Percentiles rank a stretch among this genome's conserved stretches.
Evolutionary conservation across 116 monocot genomes (phyloP).

Genomic region (Thalassia testudinum): DNA sequence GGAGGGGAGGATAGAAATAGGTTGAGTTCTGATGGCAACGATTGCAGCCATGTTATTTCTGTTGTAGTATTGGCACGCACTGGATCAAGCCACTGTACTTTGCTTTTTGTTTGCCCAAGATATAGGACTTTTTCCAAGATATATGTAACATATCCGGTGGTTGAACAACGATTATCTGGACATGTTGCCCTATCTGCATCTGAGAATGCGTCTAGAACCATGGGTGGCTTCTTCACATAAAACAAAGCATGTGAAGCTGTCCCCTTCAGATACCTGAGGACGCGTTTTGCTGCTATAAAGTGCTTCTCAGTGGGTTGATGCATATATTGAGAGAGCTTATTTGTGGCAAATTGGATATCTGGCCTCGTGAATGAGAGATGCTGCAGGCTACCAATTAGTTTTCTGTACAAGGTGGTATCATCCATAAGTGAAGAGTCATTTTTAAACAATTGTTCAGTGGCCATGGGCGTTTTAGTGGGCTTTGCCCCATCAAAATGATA

Average conservation of each 20-base stretch:
- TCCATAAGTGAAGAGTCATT: background rate
- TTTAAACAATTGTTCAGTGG: background rate
- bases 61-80: slow-evolving; percentile 3
- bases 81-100: background rate
- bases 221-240: background rate
- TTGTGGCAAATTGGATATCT: slow-evolving; percentile 7
- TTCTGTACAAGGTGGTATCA: slow-evolving; percentile 4
- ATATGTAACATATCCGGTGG: slow-evolving; percentile 3
- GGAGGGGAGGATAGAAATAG: background rate
- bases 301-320: background rate
- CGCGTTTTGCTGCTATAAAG: slow-evolving; percentile 4
- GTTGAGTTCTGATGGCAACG: background rate
- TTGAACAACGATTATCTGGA: background rate
- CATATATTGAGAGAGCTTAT: slow-evolving; percentile 7
- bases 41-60: too few relatives aligned
- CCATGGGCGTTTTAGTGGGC: background rate
- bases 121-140: background rate
- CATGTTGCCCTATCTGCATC: slow-evolving; percentile 6
- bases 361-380: slow-evolving; percentile 4
- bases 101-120: slow-evolving; percentile 5
- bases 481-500: slow-evolving; percentile 4
- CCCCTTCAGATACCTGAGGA: slow-evolving; percentile 9
- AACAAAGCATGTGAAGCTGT: background rate
- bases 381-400: slow-evolving; percentile 3
- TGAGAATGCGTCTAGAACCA: background rate